Conservation (phyloP, 192 early-diverging fungal genomes). For the Coemansia sp. region DNA sequence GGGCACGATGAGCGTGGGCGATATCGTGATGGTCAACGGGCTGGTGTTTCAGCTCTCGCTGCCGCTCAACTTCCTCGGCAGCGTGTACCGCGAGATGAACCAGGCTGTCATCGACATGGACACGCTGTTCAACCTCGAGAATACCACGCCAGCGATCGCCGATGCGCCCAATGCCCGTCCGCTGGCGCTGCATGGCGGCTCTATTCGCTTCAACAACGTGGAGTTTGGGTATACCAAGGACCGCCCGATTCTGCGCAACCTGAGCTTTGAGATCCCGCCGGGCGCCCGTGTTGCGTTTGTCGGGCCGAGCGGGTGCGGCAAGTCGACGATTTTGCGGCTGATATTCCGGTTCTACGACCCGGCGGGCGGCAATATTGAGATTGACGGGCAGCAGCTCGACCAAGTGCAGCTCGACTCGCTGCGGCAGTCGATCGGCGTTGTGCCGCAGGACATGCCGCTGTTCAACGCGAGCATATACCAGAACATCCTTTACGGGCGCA, state of each 20-base stretch:
- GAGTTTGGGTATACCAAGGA: slow-evolving; percentile 83
- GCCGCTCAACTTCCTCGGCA: slow-evolving; percentile 97
- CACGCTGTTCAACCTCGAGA: slow-evolving; percentile 85
- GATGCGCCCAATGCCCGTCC: slow-evolving; percentile 60
- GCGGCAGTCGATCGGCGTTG: slow-evolving; percentile 78
- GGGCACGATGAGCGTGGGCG: slow-evolving; percentile 88
- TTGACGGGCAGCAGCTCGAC: slow-evolving; percentile 85
- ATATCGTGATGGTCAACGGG: slow-evolving; percentile 98
- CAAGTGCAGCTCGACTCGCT: slow-evolving; percentile 77
- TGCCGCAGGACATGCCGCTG: slow-evolving; percentile 87
- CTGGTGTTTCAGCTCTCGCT: slow-evolving; percentile 97
- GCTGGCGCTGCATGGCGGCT: slow-evolving; percentile 61
- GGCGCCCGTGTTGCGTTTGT: slow-evolving; percentile 91
- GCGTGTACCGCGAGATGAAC: slow-evolving; percentile 94
- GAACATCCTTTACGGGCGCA: slow-evolving; percentile 90
- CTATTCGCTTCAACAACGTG: slow-evolving; percentile 86
- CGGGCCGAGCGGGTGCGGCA: slow-evolving; percentile 92
- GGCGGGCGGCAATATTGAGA: slow-evolving; percentile 67
- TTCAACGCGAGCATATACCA: slow-evolving; percentile 93
- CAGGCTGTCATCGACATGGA: slow-evolving; percentile 98
- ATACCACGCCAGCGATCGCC: slow-evolving; percentile 53
- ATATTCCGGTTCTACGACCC: slow-evolving; percentile 97
- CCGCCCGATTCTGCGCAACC: slow-evolving; percentile 66
- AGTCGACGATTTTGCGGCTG: slow-evolving; percentile 79
- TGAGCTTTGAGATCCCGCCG: slow-evolving; percentile 80